Percentiles rank a stretch among this genome's conserved stretches.
phyloP scores from a whole-genome alignment of 805 yeast species.

The Suhomyces emberorum region DNA sequence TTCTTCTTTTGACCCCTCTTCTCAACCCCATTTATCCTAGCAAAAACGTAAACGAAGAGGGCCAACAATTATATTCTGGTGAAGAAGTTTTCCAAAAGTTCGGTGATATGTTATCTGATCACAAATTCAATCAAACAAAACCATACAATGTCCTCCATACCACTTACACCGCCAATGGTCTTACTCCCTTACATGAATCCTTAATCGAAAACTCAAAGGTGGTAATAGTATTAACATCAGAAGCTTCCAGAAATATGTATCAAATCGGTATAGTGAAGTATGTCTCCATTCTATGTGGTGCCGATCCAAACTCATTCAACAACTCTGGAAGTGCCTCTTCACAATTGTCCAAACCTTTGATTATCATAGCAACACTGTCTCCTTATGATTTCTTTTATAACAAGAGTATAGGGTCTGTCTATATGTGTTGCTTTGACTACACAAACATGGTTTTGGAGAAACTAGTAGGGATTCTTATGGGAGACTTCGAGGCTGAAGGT shows the following conservation, averaged over 20 bases:
- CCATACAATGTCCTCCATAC: conserved; percentile 53
- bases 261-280: conserved; percentile 61
- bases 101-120: conserved; percentile 44
- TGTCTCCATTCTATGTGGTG: conserved; percentile 52
- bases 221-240: conserved; percentile 53
- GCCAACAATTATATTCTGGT: conserved; percentile 33
- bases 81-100: conserved; percentile 54
- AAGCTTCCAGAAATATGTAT: conserved; percentile 57
- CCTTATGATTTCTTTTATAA: conserved; percentile 62
- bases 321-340: conserved; percentile 11
- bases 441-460: conserved; percentile 50
- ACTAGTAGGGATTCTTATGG: conserved; percentile 52
- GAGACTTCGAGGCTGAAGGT: conserved; percentile 50
- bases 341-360: conserved; percentile 46
- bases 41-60: background rate
- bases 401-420: conserved; percentile 51
- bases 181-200: conserved; percentile 53
- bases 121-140: conserved; percentile 20
- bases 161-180: conserved; percentile 55
- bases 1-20: conserved; percentile 37
- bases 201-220: conserved; percentile 50
- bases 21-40: conserved; percentile 31
- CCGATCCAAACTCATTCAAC: conserved; percentile 31
- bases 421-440: conserved; percentile 60
- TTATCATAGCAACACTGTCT: conserved; percentile 58